Percentiles rank a stretch among this genome's conserved stretches.
Conservation (phyloP, 1,139 yeast genomes). For the Groenewaldozyma auringiensis region DNA sequence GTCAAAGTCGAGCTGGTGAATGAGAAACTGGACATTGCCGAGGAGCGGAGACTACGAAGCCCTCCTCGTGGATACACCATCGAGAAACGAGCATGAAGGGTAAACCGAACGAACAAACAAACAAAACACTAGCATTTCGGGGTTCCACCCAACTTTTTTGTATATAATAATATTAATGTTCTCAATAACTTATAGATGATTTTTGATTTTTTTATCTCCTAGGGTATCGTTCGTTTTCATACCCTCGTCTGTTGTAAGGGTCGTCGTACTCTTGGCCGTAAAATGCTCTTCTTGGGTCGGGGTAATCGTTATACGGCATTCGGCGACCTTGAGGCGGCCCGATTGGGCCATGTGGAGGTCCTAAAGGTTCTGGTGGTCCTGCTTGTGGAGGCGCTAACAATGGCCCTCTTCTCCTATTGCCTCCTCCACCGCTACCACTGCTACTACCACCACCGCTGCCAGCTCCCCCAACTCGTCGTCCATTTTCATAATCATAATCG, state of each 20-base stretch:
- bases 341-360: not conserved
- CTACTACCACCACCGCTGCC: not conserved
- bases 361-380: not conserved
- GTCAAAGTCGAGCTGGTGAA: slow-evolving; percentile 77
- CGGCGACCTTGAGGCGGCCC: not conserved
- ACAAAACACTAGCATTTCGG: not conserved
- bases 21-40: slow-evolving; percentile 25
- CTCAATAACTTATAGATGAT: not conserved
- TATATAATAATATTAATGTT: not conserved
- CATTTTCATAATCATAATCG: not conserved
- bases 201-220: too few species aligned
- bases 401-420: not conserved
- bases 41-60: slow-evolving; percentile 27
- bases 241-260: not conserved
- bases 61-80: slow-evolving; percentile 26
- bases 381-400: too few species aligned
- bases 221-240: not conserved
- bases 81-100: slow-evolving; percentile 13
- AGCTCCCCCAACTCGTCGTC: not conserved
- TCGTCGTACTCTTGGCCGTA: not conserved
- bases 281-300: not conserved
- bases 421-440: not conserved
- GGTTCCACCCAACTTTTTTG: not conserved
- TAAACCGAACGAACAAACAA: not conserved
- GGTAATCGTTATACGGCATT: not conserved